Evolutionary conservation across 768 basidiomycete species (phyloP).

Genomic region (Sporobolomyces pararoseus): DNA sequence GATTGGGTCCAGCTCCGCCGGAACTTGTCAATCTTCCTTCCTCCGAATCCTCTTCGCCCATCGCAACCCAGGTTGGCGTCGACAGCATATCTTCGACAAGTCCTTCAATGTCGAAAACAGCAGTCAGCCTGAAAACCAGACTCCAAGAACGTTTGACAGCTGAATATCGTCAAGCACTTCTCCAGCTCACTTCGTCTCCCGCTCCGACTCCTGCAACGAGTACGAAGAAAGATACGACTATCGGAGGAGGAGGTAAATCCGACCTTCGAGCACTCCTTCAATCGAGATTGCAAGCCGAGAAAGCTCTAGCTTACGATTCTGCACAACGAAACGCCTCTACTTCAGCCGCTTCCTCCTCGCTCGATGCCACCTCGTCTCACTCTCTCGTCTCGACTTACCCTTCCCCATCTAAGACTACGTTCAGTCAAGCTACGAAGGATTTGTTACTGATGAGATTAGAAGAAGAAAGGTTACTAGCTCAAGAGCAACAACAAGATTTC

Average conservation of each 20-base stretch:
- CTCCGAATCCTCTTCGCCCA: neutral
- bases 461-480: conserved; percentile 33
- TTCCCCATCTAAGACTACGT: conserved; percentile 2
- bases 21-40: neutral
- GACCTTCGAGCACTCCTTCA: conserved; percentile 18
- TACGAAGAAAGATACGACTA: neutral
- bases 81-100: neutral
- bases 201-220: neutral
- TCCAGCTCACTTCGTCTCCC: neutral
- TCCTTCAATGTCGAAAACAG: neutral
- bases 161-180: conserved; percentile 36
- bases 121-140: conserved; percentile 13
- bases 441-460: conserved; percentile 34
- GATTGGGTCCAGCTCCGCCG: neutral
- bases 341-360: neutral
- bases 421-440: conserved; percentile 19
- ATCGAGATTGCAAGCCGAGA: conserved; percentile 17
- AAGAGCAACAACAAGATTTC: neutral
- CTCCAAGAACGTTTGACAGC: conserved; percentile 29
- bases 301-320: conserved; percentile 28
- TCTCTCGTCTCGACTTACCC: neutral
- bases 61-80: neutral
- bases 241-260: neutral
- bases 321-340: neutral
- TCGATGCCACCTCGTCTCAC: neutral